These are phyloP conservation scores for Carex cristatella DNA, from an alignment of 176 grass and related monocot species.

Conservation along the genomic window DNA sequence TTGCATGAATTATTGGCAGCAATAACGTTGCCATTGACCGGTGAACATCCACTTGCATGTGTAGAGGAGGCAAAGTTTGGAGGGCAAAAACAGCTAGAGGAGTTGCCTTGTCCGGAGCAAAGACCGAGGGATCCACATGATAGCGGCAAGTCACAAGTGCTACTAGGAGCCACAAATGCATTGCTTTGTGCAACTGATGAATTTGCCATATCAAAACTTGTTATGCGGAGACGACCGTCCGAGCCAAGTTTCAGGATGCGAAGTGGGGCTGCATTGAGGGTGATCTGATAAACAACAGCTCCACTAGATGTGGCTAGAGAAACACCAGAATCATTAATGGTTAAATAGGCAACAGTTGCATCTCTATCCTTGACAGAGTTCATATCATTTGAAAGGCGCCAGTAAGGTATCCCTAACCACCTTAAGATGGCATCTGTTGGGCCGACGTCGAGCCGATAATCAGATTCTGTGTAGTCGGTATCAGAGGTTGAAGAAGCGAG, in stretches of 20 bases:
- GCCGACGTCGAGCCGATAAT: slow-evolving; percentile 43
- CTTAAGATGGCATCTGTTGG: slow-evolving; percentile 26
- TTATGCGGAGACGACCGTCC: slow-evolving; percentile 35
- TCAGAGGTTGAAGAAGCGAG: slow-evolving; percentile 37
- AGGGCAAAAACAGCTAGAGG: slow-evolving; percentile 42
- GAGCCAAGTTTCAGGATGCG: slow-evolving; percentile 35
- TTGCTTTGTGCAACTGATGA: slow-evolving; percentile 27
- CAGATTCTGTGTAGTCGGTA: slow-evolving; percentile 32
- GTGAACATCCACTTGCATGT: slow-evolving; percentile 42
- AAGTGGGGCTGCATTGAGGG: slow-evolving; percentile 22
- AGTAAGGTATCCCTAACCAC: slow-evolving; percentile 50
- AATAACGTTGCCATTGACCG: slow-evolving; percentile 25
- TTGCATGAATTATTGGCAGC: slow-evolving; percentile 18
- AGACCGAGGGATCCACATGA: slow-evolving; percentile 59
- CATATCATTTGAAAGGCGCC: slow-evolving; percentile 40
- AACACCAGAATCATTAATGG: slow-evolving; percentile 42
- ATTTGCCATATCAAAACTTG: slow-evolving; percentile 37
- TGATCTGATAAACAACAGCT: slow-evolving; percentile 24
- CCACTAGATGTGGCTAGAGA: slow-evolving; percentile 42
- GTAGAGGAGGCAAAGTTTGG: slow-evolving; percentile 31
- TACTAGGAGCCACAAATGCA: slow-evolving; percentile 34
- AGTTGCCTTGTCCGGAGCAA: slow-evolving; percentile 34
- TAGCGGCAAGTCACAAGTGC: slow-evolving; percentile 44
- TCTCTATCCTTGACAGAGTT: slow-evolving; percentile 39
- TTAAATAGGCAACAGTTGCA: slow-evolving; percentile 32